A percentile compares a stretch with the other conserved stretches of the same genome.
Evolutionary conservation across 352 stramenopile species (phyloP).

Genomic region (Phytophthora pinifolia): DNA sequence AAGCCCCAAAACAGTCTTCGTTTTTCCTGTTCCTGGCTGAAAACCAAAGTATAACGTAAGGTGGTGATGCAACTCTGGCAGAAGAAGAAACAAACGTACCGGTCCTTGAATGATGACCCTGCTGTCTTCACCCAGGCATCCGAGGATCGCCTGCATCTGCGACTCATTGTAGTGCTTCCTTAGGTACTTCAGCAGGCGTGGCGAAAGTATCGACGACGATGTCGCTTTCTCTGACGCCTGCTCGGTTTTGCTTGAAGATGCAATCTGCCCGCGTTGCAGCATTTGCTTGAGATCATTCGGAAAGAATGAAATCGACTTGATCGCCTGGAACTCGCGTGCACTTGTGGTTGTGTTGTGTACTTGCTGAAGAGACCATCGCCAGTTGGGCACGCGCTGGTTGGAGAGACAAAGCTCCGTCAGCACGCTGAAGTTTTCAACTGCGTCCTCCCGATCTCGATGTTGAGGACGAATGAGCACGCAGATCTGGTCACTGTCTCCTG

Average conservation of each 20-base stretch:
- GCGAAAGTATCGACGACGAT: constrained; percentile 35
- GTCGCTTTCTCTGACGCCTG: constrained; percentile 6
- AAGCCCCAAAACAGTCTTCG: constrained; percentile 78
- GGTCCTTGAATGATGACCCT: constrained; percentile 83
- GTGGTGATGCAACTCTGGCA: constrained; percentile 5
- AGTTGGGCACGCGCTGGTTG: constrained; percentile 56
- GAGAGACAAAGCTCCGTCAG: constrained; percentile 71
- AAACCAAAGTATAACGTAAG: not conserved
- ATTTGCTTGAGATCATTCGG: constrained; percentile 49
- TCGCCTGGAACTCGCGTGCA: constrained; percentile 79
- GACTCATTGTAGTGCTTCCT: constrained; percentile 71
- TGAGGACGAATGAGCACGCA: constrained; percentile 62
- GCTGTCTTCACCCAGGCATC: constrained; percentile 57
- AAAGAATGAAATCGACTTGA: constrained; percentile 63
- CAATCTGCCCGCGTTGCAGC: constrained; percentile 44
- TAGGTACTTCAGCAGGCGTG: constrained; percentile 46
- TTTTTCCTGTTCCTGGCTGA: constrained; percentile 82
- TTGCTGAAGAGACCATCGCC: constrained; percentile 66
- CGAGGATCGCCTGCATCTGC: constrained; percentile 72
- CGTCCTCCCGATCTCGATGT: constrained; percentile 20
- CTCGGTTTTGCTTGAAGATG: constrained; percentile 13
- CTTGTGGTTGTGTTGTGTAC: constrained; percentile 78
- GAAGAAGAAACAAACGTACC: constrained; percentile 31
- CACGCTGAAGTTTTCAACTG: constrained; percentile 38
- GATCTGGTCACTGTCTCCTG: constrained; percentile 46